Evolutionary conservation across 345 rosid genomes (phyloP), one percentile per base, ranked within the genome.

Genomic region (Ceriops decandra): DNA sequence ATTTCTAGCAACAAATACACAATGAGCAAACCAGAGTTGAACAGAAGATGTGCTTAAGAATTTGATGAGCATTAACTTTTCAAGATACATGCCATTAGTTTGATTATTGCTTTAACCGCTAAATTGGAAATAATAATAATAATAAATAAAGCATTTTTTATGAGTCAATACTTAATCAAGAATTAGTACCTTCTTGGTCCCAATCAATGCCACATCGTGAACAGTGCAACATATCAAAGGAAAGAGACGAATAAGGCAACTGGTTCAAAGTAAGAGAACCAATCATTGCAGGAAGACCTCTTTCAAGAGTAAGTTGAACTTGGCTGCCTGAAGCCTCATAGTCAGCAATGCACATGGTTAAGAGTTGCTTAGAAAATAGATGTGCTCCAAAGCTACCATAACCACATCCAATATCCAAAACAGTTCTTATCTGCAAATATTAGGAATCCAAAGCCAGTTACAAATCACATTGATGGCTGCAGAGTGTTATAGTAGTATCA

Each of bases 371-470:
- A 7, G 96, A 88, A 32, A 82, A 81, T 53, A 92, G 88, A 84
- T 92, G 99, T 27, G 99, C 99, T 52, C 99, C 99, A 78, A 90
- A 95, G 87, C 99, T 95, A 67, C 99, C 98, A 68, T 90, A 95
- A 76, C 99, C 99, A 75, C 99, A 95, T 69, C 98, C 99, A 76
- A 95, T 86, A 77, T 95, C 99, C 85, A 95, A 84, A 57, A 95
- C 83, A 64, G 95, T 90, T 79, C 99, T 86, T 57, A 95, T 87
- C 98, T 95, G 90, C 81, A 82, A 80, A 66, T 28, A 35, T 24
- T 7, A 62, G 35, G 52, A 68, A 58, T 57, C 47, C 15, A 46
- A 26, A 42, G 63, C 6, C 17, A 42, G 46, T 52, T 51, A 11
- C 42, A n/a, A 68, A 68, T 13, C 56, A 62, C 5, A 13, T 17